These are phyloP conservation scores for Phytophthora podocarpi DNA, from an alignment of 352 stramenopile genomes.

Conservation along the genomic window DNA sequence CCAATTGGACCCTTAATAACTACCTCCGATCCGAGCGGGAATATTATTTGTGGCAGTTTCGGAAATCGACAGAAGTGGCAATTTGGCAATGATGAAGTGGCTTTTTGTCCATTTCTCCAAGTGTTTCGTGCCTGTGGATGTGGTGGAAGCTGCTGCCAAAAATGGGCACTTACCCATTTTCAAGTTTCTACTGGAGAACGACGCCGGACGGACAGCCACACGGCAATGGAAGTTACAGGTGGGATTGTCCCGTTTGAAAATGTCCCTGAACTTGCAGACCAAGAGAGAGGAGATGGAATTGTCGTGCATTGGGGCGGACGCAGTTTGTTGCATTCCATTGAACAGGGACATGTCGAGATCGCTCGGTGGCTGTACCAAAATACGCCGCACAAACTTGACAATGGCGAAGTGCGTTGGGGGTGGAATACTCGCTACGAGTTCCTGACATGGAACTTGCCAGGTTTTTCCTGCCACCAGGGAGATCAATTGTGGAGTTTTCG, in stretches of 20 bases:
- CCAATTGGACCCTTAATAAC: not conserved
- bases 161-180: not conserved
- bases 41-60: conserved; percentile 10
- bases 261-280: not conserved
- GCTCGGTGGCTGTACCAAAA: conserved; percentile 1
- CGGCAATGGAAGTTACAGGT: not conserved
- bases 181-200: not conserved
- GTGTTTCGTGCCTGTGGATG: not conserved
- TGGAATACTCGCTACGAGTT: not conserved
- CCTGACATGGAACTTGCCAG: not conserved
- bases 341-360: not conserved
- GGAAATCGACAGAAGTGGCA: not conserved
- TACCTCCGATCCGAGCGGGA: not conserved
- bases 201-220: not conserved
- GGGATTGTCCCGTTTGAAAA: not conserved
- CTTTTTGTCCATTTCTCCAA: not conserved
- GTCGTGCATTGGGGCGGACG: not conserved
- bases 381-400: not conserved
- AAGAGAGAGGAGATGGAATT: not conserved
- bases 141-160: not conserved
- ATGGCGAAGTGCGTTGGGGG: not conserved
- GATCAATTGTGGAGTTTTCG: conserved; percentile 15
- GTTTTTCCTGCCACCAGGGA: conserved; percentile 8
- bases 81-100: conserved; percentile 8
- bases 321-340: not conserved